Conservation (phyloP, 345 rosid species). For the Laguncularia racemosa region DNA sequence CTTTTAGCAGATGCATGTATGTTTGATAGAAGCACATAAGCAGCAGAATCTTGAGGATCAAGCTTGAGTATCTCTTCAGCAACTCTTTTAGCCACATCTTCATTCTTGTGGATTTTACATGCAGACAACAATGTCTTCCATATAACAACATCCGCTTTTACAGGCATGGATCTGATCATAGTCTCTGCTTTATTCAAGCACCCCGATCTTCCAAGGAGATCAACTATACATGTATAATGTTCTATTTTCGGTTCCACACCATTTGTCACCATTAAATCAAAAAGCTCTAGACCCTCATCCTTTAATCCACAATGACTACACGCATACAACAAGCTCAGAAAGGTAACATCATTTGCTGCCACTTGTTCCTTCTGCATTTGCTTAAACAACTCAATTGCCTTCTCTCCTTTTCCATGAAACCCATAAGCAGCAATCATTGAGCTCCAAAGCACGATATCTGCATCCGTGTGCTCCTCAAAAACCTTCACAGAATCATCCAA, state of each 20-base stretch:
- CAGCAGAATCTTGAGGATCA: slow-evolving; percentile 66
- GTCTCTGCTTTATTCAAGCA: slow-evolving; percentile 62
- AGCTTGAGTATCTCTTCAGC: slow-evolving; percentile 64
- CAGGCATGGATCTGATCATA: slow-evolving; percentile 64
- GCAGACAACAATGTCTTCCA: slow-evolving; percentile 87
- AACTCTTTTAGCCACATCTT: slow-evolving; percentile 48
- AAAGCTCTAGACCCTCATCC: slow-evolving; percentile 54
- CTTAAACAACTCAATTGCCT: slow-evolving; percentile 59
- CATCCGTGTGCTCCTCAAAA: slow-evolving; percentile 61
- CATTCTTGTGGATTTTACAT: slow-evolving; percentile 60
- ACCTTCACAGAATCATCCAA: slow-evolving; percentile 54
- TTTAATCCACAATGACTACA: slow-evolving; percentile 85
- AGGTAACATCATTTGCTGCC: slow-evolving; percentile 76
- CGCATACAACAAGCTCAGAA: slow-evolving; percentile 78
- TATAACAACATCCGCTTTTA: slow-evolving; percentile 68
- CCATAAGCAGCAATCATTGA: slow-evolving; percentile 79
- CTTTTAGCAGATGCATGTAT: slow-evolving; percentile 66
- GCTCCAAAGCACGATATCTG: slow-evolving; percentile 75
- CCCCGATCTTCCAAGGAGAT: slow-evolving; percentile 84
- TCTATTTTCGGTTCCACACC: slow-evolving; percentile 56
- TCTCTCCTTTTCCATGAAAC: slow-evolving; percentile 63
- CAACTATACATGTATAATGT: slow-evolving; percentile 86
- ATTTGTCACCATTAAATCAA: slow-evolving; percentile 45
- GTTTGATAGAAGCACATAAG: slow-evolving; percentile 85
- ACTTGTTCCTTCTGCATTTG: slow-evolving; percentile 57